These are phyloP conservation scores for Flaveria linearis DNA, from an alignment of 129 eudicot genomes.

Conservation along the genomic window DNA sequence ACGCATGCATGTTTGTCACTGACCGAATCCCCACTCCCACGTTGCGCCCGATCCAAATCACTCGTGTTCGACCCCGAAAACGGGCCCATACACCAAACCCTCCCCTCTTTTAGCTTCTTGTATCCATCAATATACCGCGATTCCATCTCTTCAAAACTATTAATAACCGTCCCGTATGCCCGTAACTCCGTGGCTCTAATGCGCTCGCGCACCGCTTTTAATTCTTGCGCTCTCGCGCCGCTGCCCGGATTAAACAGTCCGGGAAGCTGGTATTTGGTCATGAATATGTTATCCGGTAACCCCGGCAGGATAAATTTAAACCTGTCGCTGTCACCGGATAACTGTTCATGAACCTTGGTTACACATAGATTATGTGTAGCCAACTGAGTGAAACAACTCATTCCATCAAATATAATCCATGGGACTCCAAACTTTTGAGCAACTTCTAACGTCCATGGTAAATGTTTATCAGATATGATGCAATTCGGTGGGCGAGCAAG, in stretches of 20 bases:
- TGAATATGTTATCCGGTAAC: conserved; percentile 45
- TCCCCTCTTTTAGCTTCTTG: conserved; percentile 29
- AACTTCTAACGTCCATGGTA: conserved; percentile 48
- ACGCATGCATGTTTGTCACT: conserved; percentile 9
- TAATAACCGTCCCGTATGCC: conserved; percentile 49
- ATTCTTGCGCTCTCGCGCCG: not conserved
- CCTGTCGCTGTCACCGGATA: conserved; percentile 12
- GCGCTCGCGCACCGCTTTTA: conserved; percentile 22
- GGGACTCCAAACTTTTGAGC: conserved; percentile 42
- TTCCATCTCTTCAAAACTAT: conserved; percentile 57
- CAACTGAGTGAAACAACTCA: conserved; percentile 54
- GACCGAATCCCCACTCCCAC: conserved; percentile 39
- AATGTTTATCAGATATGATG: conserved; percentile 42
- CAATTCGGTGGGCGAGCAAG: conserved; percentile 46
- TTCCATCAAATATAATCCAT: conserved; percentile 54
- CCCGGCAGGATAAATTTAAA: conserved; percentile 38
- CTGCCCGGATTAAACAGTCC: conserved; percentile 34
- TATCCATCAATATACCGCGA: conserved; percentile 38
- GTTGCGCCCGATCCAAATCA: conserved; percentile 45
- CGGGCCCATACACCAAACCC: conserved; percentile 61
- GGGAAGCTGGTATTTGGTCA: conserved; percentile 47
- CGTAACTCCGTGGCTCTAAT: conserved; percentile 28
- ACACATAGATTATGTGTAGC: conserved; percentile 32
- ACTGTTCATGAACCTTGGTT: conserved; percentile 35
- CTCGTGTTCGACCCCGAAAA: conserved; percentile 45